Evolutionary conservation across 2,329 filamentous ascomycete genomes (phyloP), one percentile per base, ranked within the genome.

Genomic region (Scedosporium apiospermum): DNA sequence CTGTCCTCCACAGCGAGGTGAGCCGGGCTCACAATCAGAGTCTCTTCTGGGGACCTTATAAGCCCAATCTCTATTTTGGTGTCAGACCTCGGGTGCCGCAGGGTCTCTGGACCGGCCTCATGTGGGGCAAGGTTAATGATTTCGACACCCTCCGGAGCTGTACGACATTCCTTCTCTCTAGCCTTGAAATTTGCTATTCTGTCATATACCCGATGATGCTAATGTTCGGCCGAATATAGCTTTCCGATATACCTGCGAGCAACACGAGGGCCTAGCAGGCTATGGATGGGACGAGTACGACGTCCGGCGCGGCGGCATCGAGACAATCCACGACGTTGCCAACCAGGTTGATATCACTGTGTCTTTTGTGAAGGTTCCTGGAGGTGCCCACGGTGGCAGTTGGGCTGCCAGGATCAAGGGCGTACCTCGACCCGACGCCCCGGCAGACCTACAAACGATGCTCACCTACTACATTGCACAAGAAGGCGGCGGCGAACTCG

Each of bases 211-310:
- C 23, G n/a, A 23, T 46, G 62, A 9, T 30, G 16, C 23, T 23
- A 41, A 30, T 18, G 23, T 23, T 34, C 26, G 49, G 9, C 64
- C 67, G 61, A 66, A 57, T 38, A 1, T 71, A 95, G 91, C 88
- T 68, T 89, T 97, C 69, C 87, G 95, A 66, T 92, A 96, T 74
- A 97, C 95, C 0, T 99, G 95, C 76, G 95, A 98, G 74, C 95
- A 99, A 74, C 85, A 95, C 73, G 91, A 96, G 73, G 89, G 89
- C 67, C 96, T 99, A 83, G 89, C 86, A 58, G 93, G 93, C 63
- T 99, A 99, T 74, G 95, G 95, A 65, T 99, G 95, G 95, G 93
- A 98, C 70, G 91, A 96, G 73, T 99, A 96, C 74, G 95, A 99
- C 75, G 88, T 92, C 23, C 84, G 95, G 63, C 88, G 82, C 63